These are phyloP conservation scores for Volvariella surrecta DNA, from an alignment of 1,284 basidiomycete genomes.

Conservation along the genomic window DNA sequence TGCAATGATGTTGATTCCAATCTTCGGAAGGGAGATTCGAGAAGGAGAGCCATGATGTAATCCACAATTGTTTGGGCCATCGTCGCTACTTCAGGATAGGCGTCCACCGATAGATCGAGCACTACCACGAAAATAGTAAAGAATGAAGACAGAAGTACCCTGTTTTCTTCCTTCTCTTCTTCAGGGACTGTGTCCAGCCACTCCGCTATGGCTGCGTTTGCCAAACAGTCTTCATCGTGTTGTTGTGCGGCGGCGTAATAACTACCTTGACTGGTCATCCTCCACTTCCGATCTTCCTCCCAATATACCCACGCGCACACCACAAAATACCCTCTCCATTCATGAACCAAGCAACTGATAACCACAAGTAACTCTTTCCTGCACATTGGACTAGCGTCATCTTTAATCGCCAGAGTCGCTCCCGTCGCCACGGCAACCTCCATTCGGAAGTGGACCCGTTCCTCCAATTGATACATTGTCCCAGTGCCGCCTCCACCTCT, in stretches of 20 bases:
- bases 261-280: conserved; percentile 14
- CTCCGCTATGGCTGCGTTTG: conserved; percentile 62
- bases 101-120: conserved; percentile 88
- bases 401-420: conserved; percentile 74
- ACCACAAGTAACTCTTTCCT: conserved; percentile 91
- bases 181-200: conserved; percentile 67
- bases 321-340: conserved; percentile 95
- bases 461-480: conserved; percentile 75
- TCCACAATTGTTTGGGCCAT: conserved; percentile 90
- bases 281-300: conserved; percentile 73
- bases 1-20: conserved; percentile 61
- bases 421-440: conserved; percentile 75
- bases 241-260: conserved; percentile 19
- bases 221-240: conserved; percentile 50
- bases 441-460: conserved; percentile 72
- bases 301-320: conserved; percentile 95
- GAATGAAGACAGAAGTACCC: conserved; percentile 82
- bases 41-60: conserved; percentile 83
- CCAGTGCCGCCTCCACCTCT: conserved; percentile 83
- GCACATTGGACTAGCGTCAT: conserved; percentile 95
- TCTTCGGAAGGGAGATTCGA: conserved; percentile 80
- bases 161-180: conserved; percentile 74
- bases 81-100: conserved; percentile 87
- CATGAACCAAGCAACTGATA: conserved; percentile 88
- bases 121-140: conserved; percentile 90